Percentiles rank a stretch among this genome's conserved stretches.
Conservation (phyloP, 1,139 yeast genomes). For the Blastobotrys persicus region DNA sequence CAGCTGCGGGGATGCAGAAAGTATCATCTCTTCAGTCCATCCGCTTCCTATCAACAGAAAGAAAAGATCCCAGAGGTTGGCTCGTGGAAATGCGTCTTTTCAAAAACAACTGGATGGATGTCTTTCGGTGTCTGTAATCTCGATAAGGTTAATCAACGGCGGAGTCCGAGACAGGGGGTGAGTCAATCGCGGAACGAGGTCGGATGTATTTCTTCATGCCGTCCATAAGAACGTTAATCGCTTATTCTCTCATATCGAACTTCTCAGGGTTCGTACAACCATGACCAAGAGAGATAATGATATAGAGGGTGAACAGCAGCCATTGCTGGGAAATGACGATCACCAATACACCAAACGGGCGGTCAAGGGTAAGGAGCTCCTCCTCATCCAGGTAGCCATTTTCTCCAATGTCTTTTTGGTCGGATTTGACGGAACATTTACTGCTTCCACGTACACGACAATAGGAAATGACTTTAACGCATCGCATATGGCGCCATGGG, state of each 20-base stretch:
- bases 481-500: slow-evolving; percentile 7
- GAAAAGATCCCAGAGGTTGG: no score
- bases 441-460: slow-evolving; percentile 9
- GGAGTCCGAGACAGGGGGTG: no score
- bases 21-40: no score
- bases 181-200: no score
- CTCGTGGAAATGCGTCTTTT: no score
- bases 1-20: no score
- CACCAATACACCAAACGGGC: background rate
- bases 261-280: background rate
- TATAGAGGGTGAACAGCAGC: background rate
- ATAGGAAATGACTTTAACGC: slow-evolving; percentile 9
- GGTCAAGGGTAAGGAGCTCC: background rate
- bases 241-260: background rate
- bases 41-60: no score
- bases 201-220: no score
- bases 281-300: background rate
- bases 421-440: slow-evolving; percentile 9
- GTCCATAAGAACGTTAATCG: no score
- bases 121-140: no score
- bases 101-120: no score
- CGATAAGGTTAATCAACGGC: no score
- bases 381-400: slow-evolving; percentile 7
- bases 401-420: slow-evolving; percentile 8
- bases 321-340: background rate